Evolutionary conservation across 257 asterid species (phyloP).

Genomic region (Forsythia viridissima): DNA sequence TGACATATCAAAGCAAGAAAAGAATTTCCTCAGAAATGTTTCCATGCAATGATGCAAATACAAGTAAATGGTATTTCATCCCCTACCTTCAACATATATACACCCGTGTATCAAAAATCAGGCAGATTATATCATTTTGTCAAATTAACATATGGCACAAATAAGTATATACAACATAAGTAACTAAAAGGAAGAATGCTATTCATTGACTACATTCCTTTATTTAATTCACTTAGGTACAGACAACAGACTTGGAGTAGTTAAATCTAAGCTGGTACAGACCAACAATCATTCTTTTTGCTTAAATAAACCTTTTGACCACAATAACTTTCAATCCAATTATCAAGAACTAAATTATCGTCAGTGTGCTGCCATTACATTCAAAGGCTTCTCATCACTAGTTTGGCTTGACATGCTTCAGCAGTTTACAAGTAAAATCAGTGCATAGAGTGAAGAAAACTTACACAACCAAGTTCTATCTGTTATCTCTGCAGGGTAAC

Average conservation of each 20-base stretch:
- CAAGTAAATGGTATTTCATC: no score
- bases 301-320: constrained; percentile 7
- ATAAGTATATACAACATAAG: neutral
- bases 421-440: neutral
- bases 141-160: neutral
- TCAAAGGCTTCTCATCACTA: constrained; percentile 5
- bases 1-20: neutral
- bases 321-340: neutral
- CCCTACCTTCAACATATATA: no score
- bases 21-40: no score
- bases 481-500: constrained; percentile 32
- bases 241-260: constrained; percentile 5
- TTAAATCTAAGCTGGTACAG: constrained; percentile 4
- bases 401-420: neutral
- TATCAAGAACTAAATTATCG: constrained; percentile 29
- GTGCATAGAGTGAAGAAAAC: constrained; percentile 9
- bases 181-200: neutral
- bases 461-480: constrained; percentile 10
- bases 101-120: no score
- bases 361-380: constrained; percentile 15
- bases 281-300: constrained; percentile 8
- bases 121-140: no score
- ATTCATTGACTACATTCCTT: constrained; percentile 9
- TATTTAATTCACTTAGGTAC: constrained; percentile 13
- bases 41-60: no score